phyloP scores from a whole-genome alignment of 805 yeast species.

The Deakozyma indianensis region DNA sequence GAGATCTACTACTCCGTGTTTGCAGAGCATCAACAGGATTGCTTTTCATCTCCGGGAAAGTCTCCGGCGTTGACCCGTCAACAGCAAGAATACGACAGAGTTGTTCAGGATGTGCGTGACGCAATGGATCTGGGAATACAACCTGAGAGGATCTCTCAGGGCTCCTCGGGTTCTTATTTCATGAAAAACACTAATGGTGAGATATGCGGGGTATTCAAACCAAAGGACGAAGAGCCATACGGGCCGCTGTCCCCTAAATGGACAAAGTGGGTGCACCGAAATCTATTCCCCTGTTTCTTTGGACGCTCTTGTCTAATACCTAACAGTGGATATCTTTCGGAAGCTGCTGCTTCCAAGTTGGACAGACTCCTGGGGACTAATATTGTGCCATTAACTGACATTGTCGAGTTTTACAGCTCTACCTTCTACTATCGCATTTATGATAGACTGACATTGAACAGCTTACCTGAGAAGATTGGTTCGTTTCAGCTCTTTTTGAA shows the following conservation, averaged over 20 bases:
- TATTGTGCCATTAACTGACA: slow-evolving; percentile 55
- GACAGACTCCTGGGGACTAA: slow-evolving; percentile 44
- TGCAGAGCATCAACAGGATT: slow-evolving; percentile 16
- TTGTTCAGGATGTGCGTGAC: slow-evolving; percentile 29
- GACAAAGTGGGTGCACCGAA: slow-evolving; percentile 68
- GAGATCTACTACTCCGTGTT: slow-evolving; percentile 46
- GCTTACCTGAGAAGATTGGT: slow-evolving; percentile 39
- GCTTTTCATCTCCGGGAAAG: neutral
- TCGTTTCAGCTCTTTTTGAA: slow-evolving; percentile 50
- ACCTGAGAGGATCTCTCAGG: slow-evolving; percentile 44
- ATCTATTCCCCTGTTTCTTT: slow-evolving; percentile 63
- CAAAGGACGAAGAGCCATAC: slow-evolving; percentile 70
- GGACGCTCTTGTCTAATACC: slow-evolving; percentile 63
- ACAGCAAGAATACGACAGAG: slow-evolving; percentile 21
- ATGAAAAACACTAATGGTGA: slow-evolving; percentile 25
- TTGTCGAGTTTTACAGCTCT: slow-evolving; percentile 33
- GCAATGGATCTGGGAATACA: slow-evolving; percentile 33
- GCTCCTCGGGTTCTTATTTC: slow-evolving; percentile 62
- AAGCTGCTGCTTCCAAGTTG: slow-evolving; percentile 54
- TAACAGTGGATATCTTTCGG: slow-evolving; percentile 57
- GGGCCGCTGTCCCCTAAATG: slow-evolving; percentile 68
- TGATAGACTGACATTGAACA: slow-evolving; percentile 23
- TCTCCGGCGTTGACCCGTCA: slow-evolving; percentile 2
- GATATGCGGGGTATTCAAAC: slow-evolving; percentile 53
- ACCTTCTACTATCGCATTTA: slow-evolving; percentile 39